Evolutionary conservation across 2,329 filamentous ascomycete genomes (phyloP).

Genomic region (Dendryphion nanum): DNA sequence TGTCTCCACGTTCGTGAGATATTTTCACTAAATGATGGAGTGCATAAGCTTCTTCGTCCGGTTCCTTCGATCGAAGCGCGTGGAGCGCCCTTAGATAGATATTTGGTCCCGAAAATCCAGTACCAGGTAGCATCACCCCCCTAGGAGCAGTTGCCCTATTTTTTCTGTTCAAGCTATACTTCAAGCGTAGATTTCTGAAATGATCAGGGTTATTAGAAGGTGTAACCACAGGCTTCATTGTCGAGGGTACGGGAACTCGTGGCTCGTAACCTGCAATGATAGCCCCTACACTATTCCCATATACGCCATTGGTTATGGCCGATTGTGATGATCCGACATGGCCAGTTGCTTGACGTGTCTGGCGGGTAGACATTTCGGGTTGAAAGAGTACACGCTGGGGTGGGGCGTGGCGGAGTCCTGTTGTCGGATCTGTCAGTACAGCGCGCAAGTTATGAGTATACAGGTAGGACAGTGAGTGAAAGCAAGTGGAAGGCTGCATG

Average conservation of each 20-base stretch:
- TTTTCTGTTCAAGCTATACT: conserved; percentile 47
- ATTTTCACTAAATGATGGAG: conserved; percentile 94
- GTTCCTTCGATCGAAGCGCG: conserved; percentile 75
- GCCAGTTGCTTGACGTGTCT: conserved; percentile 55
- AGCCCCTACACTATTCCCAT: conserved; percentile 47
- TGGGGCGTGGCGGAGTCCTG: conserved; percentile 74
- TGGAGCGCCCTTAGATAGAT: conserved; percentile 89
- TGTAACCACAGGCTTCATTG: conserved; percentile 71
- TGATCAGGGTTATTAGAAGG: conserved; percentile 71
- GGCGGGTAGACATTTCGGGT: conserved; percentile 69
- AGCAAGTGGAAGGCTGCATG: too few relatives aligned
- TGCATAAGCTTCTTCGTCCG: conserved; percentile 85
- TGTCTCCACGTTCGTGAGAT: conserved; percentile 89
- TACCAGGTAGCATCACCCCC: conserved; percentile 62
- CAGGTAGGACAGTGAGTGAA: too few relatives aligned
- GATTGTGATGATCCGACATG: conserved; percentile 42
- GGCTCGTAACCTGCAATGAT: conserved; percentile 71
- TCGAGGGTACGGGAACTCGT: conserved; percentile 59
- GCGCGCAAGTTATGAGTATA: too few relatives aligned
- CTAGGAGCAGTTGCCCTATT: conserved; percentile 39
- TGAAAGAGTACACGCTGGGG: conserved; percentile 83
- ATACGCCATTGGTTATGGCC: conserved; percentile 36
- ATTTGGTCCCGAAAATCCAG: conserved; percentile 73
- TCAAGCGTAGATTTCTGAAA: conserved; percentile 60
- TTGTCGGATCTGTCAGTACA: too few relatives aligned